phyloP scores from a whole-genome alignment of 352 stramenopile species.

The Stephanocyclus meneghinianus region DNA sequence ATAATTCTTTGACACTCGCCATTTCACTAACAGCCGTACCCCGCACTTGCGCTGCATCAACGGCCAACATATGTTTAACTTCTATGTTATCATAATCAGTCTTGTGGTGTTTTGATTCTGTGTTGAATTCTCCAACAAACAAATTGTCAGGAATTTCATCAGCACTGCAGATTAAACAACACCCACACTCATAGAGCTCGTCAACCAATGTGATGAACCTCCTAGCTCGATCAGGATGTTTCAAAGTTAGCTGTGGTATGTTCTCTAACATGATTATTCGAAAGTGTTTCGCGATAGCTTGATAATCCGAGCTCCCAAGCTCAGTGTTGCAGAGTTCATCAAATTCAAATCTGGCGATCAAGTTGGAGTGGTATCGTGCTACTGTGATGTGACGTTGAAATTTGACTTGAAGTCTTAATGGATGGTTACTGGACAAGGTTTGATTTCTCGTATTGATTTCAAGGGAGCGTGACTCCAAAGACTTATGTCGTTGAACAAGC shows the following conservation, averaged over 20 bases:
- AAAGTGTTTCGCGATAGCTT: constrained; percentile 89
- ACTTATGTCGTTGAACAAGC: too few relatives aligned
- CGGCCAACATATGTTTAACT: constrained; percentile 34
- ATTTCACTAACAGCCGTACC: constrained; percentile 61
- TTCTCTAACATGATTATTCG: constrained; percentile 88
- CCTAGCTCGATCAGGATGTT: constrained; percentile 87
- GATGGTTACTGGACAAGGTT: neutral
- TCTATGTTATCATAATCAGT: neutral
- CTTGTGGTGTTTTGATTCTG: constrained; percentile 2
- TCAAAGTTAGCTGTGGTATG: constrained; percentile 87
- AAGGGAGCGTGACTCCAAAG: neutral
- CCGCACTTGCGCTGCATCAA: constrained; percentile 63
- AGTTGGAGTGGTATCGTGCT: constrained; percentile 34
- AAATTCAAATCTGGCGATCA: constrained; percentile 85
- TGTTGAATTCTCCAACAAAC: constrained; percentile 23
- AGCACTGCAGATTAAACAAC: constrained; percentile 60
- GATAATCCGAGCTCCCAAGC: constrained; percentile 93
- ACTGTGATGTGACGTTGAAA: constrained; percentile 41
- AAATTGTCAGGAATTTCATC: constrained; percentile 43
- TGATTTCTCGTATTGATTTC: neutral
- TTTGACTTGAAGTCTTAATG: constrained; percentile 28
- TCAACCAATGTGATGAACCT: constrained; percentile 97
- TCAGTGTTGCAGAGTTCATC: constrained; percentile 90
- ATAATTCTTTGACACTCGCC: constrained; percentile 77
- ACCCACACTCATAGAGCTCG: constrained; percentile 91